A percentile compares a stretch with the other conserved stretches of the same genome.
These are phyloP conservation scores for Cladosporium sp. DNA, from an alignment of 2,329 filamentous ascomycete genomes.

Conservation along the genomic window DNA sequence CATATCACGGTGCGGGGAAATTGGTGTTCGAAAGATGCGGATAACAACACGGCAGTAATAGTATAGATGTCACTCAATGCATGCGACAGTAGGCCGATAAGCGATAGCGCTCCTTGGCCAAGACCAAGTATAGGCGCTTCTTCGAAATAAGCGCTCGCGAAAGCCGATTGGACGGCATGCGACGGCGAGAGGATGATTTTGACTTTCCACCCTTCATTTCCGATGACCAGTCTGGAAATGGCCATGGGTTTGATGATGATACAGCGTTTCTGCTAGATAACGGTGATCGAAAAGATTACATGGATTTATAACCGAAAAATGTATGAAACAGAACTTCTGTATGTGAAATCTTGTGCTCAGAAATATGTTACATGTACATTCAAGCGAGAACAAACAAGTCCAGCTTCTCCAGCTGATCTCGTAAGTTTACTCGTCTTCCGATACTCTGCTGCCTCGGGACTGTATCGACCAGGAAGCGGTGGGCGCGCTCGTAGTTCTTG, in stretches of 20 bases:
- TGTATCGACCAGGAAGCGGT: not conserved
- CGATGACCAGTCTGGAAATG: not conserved
- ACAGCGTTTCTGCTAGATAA: not conserved
- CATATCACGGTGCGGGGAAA: not conserved
- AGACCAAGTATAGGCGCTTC: not conserved
- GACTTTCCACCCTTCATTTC: not conserved
- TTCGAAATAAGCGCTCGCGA: not conserved
- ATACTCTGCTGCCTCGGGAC: not conserved
- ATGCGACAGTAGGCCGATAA: not conserved
- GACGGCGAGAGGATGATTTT: not conserved
- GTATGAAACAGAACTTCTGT: not conserved
- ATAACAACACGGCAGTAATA: not conserved
- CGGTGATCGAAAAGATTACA: not conserved
- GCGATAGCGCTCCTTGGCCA: not conserved
- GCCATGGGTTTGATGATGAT: not conserved
- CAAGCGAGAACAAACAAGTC: not conserved
- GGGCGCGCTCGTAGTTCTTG: not conserved
- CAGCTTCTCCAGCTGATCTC: not conserved
- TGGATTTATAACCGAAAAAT: not conserved
- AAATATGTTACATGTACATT: not conserved
- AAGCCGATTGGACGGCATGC: not conserved
- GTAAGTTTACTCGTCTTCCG: not conserved
- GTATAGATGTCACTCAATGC: not conserved
- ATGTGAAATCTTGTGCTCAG: not conserved
- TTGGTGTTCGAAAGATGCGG: not conserved